phyloP scores from a whole-genome alignment of 108 stramenopile genomes.

The Aurantiochytrium sp. region DNA sequence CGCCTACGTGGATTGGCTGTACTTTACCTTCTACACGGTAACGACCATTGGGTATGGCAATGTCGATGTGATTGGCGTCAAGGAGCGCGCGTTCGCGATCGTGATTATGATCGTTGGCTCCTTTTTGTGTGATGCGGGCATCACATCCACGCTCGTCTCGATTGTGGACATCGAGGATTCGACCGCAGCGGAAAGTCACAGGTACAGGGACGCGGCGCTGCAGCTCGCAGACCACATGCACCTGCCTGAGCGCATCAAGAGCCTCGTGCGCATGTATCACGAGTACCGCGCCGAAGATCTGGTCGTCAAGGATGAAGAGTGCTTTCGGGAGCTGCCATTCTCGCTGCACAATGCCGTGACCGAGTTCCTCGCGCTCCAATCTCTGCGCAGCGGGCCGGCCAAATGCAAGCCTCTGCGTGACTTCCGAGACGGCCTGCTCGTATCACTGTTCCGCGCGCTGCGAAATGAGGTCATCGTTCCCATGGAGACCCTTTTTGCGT shows the following conservation, averaged over 20 bases:
- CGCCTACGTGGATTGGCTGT: neutral
- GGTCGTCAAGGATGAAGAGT: neutral
- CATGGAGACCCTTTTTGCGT: neutral
- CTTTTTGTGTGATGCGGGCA: constrained; percentile 63
- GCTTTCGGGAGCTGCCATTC: neutral
- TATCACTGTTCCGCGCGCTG: neutral
- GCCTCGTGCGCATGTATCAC: neutral
- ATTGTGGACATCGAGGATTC: constrained; percentile 51
- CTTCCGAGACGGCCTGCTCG: neutral
- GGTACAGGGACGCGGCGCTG: neutral
- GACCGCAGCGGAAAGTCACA: neutral
- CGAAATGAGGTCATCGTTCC: neutral
- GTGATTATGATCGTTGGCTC: constrained; percentile 59
- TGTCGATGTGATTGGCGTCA: constrained; percentile 46
- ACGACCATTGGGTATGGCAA: constrained; percentile 63
- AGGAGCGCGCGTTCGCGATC: constrained; percentile 56
- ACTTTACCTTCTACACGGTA: constrained; percentile 25
- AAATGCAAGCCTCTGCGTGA: neutral
- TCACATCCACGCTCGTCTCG: constrained; percentile 57
- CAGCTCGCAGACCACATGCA: neutral
- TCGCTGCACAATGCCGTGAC: neutral
- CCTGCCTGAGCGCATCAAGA: neutral
- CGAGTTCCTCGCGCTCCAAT: neutral
- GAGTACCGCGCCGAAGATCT: neutral
- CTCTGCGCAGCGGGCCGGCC: neutral